Evolutionary conservation across 2,329 filamentous ascomycete species (phyloP), one percentile per base, ranked within the genome.

Genomic region (Botrytis squamosa): DNA sequence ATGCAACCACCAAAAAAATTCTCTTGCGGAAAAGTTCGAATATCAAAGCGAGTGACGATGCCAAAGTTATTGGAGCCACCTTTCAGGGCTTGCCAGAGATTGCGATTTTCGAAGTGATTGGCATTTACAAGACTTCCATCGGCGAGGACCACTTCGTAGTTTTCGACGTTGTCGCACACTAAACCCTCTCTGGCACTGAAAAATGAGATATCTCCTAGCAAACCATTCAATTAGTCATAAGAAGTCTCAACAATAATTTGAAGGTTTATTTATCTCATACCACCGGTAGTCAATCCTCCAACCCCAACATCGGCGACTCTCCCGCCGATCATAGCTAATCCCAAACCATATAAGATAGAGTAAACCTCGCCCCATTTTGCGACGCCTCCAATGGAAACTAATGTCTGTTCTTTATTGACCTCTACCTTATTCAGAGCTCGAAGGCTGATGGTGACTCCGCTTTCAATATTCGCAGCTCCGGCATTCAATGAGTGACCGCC

Each of bases 401-500:
- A 76, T 0, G 74, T 78, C 4, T 79, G 77, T 22, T 81, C 78
- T 1, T 75, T 71, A 14, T 79, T 77, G 12, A 78, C 72, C 2
- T 82, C 74, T 44, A 80, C 72, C 36, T 76, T 33, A 44, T 78
- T 77, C 33, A 80, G 52, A 38, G 75, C 71, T 44, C 80, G 82
- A 14, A 87, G 83, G 18, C 86, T 86, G 75, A 90, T 84, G 6
- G 87, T 79, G 2, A 87, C 81, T 0, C 86, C 86, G 1, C 81
- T 84, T 20, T 84, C 80, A 67, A 86, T 85, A 76, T 85, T 89
- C 2, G 87, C 84, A 55, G 85, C 85, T 75, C 85, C 85, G 29
- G 85, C 83, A 64, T 76, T 77, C 10, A 74, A 57, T 1, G 60
- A 74, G 42, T 79, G 77, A 1, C 76, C 78, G 12, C 78, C 77